Conservation (phyloP, 148 eudicot species). For the Pharnaceum exiguum region DNA sequence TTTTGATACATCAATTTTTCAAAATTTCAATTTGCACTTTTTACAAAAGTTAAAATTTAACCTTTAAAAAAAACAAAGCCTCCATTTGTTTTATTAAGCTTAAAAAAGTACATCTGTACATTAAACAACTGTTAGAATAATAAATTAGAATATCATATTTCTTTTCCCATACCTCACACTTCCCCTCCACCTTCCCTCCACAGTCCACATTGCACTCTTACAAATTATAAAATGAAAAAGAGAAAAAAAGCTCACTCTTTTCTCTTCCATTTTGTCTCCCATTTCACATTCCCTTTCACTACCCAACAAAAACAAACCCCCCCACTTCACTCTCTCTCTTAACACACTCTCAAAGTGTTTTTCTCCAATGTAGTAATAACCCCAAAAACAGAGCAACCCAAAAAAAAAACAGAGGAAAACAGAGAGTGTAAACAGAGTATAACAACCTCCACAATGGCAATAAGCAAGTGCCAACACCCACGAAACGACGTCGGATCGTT, state of each 20-base stretch:
- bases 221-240: background rate
- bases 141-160: no score
- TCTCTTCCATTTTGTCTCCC: background rate
- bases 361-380: constrained; percentile 9
- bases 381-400: background rate
- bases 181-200: no score
- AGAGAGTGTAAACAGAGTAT: constrained; percentile 27
- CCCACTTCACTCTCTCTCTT: no score
- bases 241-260: background rate
- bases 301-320: constrained; percentile 4
- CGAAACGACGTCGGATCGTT: constrained; percentile 34
- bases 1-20: no score
- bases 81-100: constrained; percentile 4
- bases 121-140: no score
- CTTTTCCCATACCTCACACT: constrained; percentile 1
- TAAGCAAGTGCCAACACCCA: constrained; percentile 26
- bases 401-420: constrained; percentile 13
- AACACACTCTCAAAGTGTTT: background rate
- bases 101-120: no score
- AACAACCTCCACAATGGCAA: no score
- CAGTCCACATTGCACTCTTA: background rate
- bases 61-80: no score
- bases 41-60: no score
- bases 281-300: constrained; percentile 1
- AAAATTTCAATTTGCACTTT: no score